Base-by-base conservation (phyloP, 495 filamentous ascomycete species). In the Pyrenopolyporus hunteri region DNA sequence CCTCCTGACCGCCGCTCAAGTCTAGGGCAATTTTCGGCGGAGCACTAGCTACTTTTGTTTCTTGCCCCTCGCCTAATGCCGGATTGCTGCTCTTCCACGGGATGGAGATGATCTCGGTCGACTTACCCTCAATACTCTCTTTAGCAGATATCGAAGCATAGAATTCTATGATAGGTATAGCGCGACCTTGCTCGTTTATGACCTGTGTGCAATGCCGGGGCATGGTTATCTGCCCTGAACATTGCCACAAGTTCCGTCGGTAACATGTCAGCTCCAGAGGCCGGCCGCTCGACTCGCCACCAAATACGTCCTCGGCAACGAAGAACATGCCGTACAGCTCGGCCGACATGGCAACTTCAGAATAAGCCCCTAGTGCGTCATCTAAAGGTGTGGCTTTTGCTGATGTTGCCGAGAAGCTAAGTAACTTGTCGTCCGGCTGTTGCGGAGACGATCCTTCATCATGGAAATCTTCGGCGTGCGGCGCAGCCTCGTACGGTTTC, bases 281-380 rank as follows among this genome's bases (percentile, higher is more conserved):
- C 6, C 88, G 78, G 76, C 76, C 73, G 10, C 59, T 72, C 43
- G 73, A 69, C 51, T 77, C 76, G 19, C 69, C 75, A 29, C 76
- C 76, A 66, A 82, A 84, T 5, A 84, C 82, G 49, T 82, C 80
- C 65, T 97, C 92, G 44, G 92, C 92, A 4, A 97, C 83, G 67
- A 94, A 96, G 77, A 97, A 97, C 91, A 95, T 96, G 76, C 92
- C 92, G 69, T 94, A 90, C 25, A 97, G 76, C 73, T 95, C 92
- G 36, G 91, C 91, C 6, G 87, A 84, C 70, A 96, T 85, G 26
- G 82, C 81, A 17, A 91, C 80, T 76, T 67, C 83, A 73, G 47
- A 84, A 80, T 71, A 84, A 52, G 69, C 56, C 29, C 78, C 73
- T n/a, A 70, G 63, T 32, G 57, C 63, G 43, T 79, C 89, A 64